Base-by-base conservation (phyloP, 2,329 filamentous ascomycete species). In the Pseudopyrenochaeta lycopersici region DNA sequence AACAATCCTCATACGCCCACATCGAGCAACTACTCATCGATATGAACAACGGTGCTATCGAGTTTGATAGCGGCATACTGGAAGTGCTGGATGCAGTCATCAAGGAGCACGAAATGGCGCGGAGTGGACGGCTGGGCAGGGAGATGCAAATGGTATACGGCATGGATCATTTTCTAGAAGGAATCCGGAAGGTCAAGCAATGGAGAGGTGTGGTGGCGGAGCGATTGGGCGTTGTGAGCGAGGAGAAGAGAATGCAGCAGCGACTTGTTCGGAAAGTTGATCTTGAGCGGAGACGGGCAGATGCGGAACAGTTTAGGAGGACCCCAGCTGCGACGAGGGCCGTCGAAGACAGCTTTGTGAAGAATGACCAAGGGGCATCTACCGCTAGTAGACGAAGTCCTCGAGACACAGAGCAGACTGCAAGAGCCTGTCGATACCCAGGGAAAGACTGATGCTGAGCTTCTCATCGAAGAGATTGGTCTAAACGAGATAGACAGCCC, bases 1-100 rank as follows among this genome's bases (percentile, higher is more conserved):
- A 85, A 10, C 84, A 85, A 58, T 81, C 85, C 18, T 85, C 91
- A 64, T 78, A 85, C 2, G 59, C 67, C 3, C 79, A 80, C 1
- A 83, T 89, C 20, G 74, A 86, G 44, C 76, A 80, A 3, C 70
- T 89, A 1, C 75, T 91, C 4, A 78, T 82, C 36, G 88, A 91
- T 75, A 90, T 91, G 88, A 82, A 84, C 35, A 78, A 82, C 30
- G 82, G 83, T 1, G 88, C 88, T 0, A 77, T 90, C 4, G 81
- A 82, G 42, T 85, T 84, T 54, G 82, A 89, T 60, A 57, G 64
- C 10, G 72, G 73, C 18, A 86, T 84, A 0, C 67, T 79, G 11
- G 54, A 61, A 1, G 41, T 81, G 4, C 58, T 82, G 0, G 66
- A 76, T 12, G 46, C 51, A 2, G 75, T 81, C 5, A 54, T 75